A percentile compares a stretch with the other conserved stretches of the same genome.
phyloP scores from a whole-genome alignment of 2,329 filamentous ascomycete species.

The Metarhizium robertsii region DNA sequence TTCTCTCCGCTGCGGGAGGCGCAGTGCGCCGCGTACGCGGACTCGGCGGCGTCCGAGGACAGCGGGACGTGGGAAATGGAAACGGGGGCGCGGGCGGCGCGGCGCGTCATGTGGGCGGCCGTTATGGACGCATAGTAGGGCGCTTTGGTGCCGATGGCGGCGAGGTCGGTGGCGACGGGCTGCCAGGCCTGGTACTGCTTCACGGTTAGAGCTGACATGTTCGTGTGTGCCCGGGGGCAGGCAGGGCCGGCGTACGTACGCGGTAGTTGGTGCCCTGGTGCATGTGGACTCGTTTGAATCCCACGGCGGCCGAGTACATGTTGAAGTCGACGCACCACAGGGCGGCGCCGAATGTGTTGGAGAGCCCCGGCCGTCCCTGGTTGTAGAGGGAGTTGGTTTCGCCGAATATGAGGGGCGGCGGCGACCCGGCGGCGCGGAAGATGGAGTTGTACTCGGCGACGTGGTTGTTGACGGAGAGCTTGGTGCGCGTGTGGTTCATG shows the following conservation, averaged over 20 bases:
- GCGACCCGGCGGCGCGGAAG: constrained; percentile 8
- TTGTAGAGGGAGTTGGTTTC: constrained; percentile 56
- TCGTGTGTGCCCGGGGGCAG: background rate
- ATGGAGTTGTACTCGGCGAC: constrained; percentile 36
- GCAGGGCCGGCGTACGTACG: constrained; percentile 11
- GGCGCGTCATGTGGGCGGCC: constrained; percentile 35
- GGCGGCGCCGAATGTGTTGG: constrained; percentile 55
- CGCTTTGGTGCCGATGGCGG: constrained; percentile 46
- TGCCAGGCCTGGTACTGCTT: constrained; percentile 49
- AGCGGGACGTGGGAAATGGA: constrained; percentile 40
- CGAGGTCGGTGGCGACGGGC: constrained; percentile 39
- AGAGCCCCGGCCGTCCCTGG: constrained; percentile 50
- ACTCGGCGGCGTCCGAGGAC: constrained; percentile 26
- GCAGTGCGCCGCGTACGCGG: constrained; percentile 38
- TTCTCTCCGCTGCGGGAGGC: constrained; percentile 32
- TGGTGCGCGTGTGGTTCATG: constrained; percentile 52
- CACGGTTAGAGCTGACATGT: background rate
- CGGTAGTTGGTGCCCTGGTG: constrained; percentile 56
- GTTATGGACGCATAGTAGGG: constrained; percentile 56
- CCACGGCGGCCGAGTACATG: constrained; percentile 44
- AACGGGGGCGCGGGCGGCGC: constrained; percentile 15
- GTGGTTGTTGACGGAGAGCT: constrained; percentile 31
- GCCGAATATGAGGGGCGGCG: constrained; percentile 45
- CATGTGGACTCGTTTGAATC: constrained; percentile 51
- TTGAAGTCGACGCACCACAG: constrained; percentile 57